These are phyloP conservation scores for Neoboletus brunneissimus DNA, from an alignment of 768 basidiomycete species.

Conservation along the genomic window DNA sequence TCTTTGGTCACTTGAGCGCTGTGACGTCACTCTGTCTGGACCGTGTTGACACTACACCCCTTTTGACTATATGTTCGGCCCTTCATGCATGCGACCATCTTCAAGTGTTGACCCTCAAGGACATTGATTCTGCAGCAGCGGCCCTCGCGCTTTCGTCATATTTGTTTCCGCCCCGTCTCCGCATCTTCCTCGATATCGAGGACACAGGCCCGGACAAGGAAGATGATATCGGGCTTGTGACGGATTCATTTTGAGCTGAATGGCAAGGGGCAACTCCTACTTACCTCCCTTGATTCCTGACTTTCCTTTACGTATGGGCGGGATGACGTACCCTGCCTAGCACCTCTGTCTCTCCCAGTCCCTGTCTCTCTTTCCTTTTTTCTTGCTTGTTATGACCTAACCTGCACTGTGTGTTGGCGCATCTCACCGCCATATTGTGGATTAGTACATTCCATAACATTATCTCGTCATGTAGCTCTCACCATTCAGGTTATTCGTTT, in stretches of 20 bases:
- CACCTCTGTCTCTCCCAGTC: not conserved
- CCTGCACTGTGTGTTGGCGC: not conserved
- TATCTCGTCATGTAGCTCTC: not conserved
- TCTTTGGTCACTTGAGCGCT: slow-evolving; percentile 4
- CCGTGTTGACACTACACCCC: not conserved
- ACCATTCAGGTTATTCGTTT: not conserved
- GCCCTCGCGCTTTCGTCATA: slow-evolving; percentile 3
- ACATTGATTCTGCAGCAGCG: not conserved
- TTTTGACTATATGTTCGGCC: slow-evolving; percentile 4
- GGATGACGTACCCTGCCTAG: not conserved
- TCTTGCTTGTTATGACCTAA: not conserved
- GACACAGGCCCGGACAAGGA: not conserved
- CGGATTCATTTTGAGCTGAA: not conserved
- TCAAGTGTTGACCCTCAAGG: slow-evolving; percentile 12
- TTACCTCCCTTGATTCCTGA: not conserved
- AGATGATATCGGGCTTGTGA: not conserved
- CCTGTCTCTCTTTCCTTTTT: not conserved
- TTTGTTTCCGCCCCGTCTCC: slow-evolving; percentile 6
- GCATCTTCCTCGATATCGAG: slow-evolving; percentile 19
- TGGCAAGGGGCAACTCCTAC: not conserved
- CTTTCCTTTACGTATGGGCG: not conserved
- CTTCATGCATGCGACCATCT: slow-evolving; percentile 6
- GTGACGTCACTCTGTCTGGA: slow-evolving; percentile 10
- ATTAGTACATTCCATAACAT: not conserved
- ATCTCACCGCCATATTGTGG: not conserved